Evolutionary conservation across 106 monocot genomes (phyloP), one percentile per base, ranked within the genome.

Genomic region (Dendrobium huoshanense): DNA sequence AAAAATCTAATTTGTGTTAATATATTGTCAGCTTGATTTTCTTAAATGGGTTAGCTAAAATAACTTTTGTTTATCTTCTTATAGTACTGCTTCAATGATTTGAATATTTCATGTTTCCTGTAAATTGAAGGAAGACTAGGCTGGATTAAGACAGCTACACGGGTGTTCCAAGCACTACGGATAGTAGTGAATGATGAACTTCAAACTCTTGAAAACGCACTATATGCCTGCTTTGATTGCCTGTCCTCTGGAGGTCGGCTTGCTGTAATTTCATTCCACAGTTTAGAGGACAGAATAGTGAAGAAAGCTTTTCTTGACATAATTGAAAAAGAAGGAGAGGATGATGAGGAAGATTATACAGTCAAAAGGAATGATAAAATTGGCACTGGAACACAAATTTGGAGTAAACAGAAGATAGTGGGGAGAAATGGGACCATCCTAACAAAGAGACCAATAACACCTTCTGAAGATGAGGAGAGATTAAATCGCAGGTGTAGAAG

Each of bases 161-260:
- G 99, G 75, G 95, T 99, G 24, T 99, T 99, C 78, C 99, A 99
- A 67, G 91, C 95, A n/a, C 86, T 95, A 8, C 88, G 95, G 73
- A 99, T 99, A 81, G 99, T 93, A 29, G 99, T 95, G 64, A 95
- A 95, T 73, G 93, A 95, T 75, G 93, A 95, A 83, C 91, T 95
- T 5, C 86, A 83, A 73, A 93, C 86, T 44, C 64, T 95, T 41
- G 87, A 95, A 79, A 86, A 89, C 79, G 79, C 93, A 24, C 80
- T 99, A n/a, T 81, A 91, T 82, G 84, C 90, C 2, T 89, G 91
- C 61, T 99, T 95, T 78, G 91, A 95, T 80, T 91, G 90, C 76
- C 91, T 99, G 7, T 89, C 95, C 13, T 78, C 88, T 67, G 95
- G 95, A 77, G 95, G 95, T 20, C 91, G 93, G 20, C 99, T 99